Percentiles rank a stretch among this genome's conserved stretches.
phyloP scores from a whole-genome alignment of 2,329 filamentous ascomycete genomes.

The Botryotinia globosa region DNA sequence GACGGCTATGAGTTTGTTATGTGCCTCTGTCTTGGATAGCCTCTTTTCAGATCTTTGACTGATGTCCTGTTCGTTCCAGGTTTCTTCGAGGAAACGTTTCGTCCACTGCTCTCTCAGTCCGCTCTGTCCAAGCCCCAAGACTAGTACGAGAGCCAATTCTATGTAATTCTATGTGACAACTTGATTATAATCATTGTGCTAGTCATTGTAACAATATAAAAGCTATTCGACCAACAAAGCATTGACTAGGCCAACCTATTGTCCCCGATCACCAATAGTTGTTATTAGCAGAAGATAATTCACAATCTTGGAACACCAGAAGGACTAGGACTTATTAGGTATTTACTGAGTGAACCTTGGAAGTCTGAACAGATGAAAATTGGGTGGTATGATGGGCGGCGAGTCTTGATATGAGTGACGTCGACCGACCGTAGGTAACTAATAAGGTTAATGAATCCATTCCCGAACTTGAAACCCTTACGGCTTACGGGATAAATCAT shows the following conservation, averaged over 20 bases:
- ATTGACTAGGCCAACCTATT: background rate
- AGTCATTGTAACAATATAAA: background rate
- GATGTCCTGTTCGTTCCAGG: no score
- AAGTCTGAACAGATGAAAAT: background rate
- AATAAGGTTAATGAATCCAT: background rate
- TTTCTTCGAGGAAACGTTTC: no score
- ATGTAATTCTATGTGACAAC: background rate
- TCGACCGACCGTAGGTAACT: no score
- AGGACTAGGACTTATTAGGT: background rate
- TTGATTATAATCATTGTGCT: background rate
- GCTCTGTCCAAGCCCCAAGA: no score
- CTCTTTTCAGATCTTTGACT: no score
- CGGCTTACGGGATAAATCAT: background rate
- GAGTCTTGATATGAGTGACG: constrained; percentile 6
- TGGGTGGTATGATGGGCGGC: background rate
- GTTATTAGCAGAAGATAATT: background rate
- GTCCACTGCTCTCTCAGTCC: no score
- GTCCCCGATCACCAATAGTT: background rate
- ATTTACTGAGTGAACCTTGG: background rate
- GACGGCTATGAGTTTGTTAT: no score
- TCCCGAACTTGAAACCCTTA: background rate
- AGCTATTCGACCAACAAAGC: background rate
- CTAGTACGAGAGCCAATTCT: no score
- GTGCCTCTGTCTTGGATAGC: no score
- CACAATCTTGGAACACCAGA: background rate